Evolutionary conservation across 2,329 filamentous ascomycete genomes (phyloP), one percentile per base, ranked within the genome.

Genomic region (Aspergillus terreus): DNA sequence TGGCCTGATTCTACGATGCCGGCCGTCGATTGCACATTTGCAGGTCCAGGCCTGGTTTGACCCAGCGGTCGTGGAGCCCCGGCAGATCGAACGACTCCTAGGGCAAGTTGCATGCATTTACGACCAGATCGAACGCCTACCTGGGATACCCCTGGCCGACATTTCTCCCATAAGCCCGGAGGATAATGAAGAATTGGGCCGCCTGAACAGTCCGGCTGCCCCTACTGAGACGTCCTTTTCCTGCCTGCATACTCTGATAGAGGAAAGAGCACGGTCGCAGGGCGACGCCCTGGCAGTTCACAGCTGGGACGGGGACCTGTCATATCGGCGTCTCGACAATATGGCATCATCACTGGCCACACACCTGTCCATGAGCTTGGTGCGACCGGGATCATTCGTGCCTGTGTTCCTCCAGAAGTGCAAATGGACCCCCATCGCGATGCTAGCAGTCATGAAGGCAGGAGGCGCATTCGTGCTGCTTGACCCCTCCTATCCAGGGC

Each of bases 361-460:
- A 1, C 43, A 30, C n/a, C 6, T 49, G 41, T 27, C 11, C 25
- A 11, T 27, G 42, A 4, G n/a, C 11, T 4, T 19, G 15, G 15
- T 12, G 4, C 38, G 17, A 9, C 38, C 14, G 4, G 38, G 44
- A 12, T 23, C 6, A 17, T 45, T 52, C 32, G 50, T 58, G 11
- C 49, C 54, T 3, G 2, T 58, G 2, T 35, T 21, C 11, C 4
- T 58, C 2, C 36, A 23, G 12, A 56, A 56, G 44, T 43, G 45
- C 3, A 52, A 52, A 33, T 58, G 54, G 56, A 46, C 40, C 3
- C 19, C 49, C 1, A 46, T 69, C n/a, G 57, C 61, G 7, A 60
- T 69, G 55, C 38, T 69, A 4, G 66, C 60, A 7, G 59, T 64
- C 4, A 57, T 68, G 46, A 66, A 64, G 46, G 56, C 63, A 2